phyloP scores from a whole-genome alignment of 2,329 filamentous ascomycete genomes.

The Torrubiellomyces zombiae region DNA sequence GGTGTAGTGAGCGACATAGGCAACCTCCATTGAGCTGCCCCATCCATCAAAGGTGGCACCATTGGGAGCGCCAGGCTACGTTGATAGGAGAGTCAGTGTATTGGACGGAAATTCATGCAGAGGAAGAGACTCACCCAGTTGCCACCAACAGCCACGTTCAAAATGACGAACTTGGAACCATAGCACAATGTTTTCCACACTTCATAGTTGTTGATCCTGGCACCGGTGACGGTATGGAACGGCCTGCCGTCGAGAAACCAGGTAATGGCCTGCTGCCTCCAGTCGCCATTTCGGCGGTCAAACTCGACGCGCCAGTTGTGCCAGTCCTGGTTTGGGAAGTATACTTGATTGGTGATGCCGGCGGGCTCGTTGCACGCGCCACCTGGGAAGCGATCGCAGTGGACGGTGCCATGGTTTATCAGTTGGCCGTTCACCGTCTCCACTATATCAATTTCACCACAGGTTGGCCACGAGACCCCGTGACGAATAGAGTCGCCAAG shows the following conservation, averaged over 20 bases:
- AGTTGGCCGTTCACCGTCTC: constrained; percentile 35
- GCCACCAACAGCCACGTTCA: constrained; percentile 40
- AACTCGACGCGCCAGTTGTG: constrained; percentile 34
- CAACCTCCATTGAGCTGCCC: constrained; percentile 33
- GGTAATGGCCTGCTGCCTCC: constrained; percentile 29
- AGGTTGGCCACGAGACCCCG: constrained; percentile 31
- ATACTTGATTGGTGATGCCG: constrained; percentile 20
- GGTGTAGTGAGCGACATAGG: constrained; percentile 28
- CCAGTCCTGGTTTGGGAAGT: constrained; percentile 23
- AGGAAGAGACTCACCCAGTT: constrained; percentile 25
- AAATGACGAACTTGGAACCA: constrained; percentile 31
- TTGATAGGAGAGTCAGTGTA: constrained; percentile 3
- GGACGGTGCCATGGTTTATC: constrained; percentile 30
- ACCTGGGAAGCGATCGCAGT: constrained; percentile 29
- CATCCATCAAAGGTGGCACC: constrained; percentile 25
- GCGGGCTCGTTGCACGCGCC: constrained; percentile 34
- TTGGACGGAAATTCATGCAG: not conserved
- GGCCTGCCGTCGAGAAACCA: constrained; percentile 30
- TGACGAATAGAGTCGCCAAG: constrained; percentile 31
- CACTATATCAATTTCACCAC: constrained; percentile 41
- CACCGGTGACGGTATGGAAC: constrained; percentile 27
- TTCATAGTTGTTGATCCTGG: constrained; percentile 23
- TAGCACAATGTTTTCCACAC: constrained; percentile 35
- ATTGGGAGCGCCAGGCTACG: constrained; percentile 32
- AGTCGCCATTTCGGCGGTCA: constrained; percentile 28